Base-by-base conservation (phyloP, 2,329 filamentous ascomycete species). In the Alternaria burnsii region DNA sequence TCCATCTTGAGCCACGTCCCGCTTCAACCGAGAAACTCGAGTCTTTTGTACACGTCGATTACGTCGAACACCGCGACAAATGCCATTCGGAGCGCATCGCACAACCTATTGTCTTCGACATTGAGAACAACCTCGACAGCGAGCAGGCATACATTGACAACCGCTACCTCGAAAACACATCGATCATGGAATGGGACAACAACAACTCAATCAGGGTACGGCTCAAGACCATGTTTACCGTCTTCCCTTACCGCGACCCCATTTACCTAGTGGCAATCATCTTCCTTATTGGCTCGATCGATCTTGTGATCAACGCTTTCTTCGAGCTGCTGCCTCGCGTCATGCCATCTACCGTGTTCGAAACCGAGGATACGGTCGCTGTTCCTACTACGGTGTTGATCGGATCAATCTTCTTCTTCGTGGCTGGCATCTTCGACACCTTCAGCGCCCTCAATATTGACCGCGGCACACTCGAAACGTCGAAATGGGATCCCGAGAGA, bases 191-290 rank as follows among this genome's bases (percentile, higher is more conserved):
- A 10, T 58, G 47, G 58, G 40, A 57, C 2, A 55, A 57, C 4
- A 32, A 18, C n/a, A 57, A 12, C 18, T 47, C 58, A 0, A 14
- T 57, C 24, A 24, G 53, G 16, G 54, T 44, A 6, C 61, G 65
- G 2, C 20, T 70, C 16, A 58, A 43, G n/a, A 58, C 43, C 12
- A 62, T 65, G 67, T 63, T 61, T 51, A 75, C 71, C 3, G 50
- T 67, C 10, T 71, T 74, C 30, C 72, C 72, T 3, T 70, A 66
- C 28, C 68, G 70, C 11, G 72, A 75, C 48, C 71, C 71, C 2
- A 72, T 68, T 32, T 75, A 68, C 47, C 68, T 75, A 10, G 72
- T 75, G 3, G 70, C 72, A 6, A 52, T 75, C 18, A 55, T 70
- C 10, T 74, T 75, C 38, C 54, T 62, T 3, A 14, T 70, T 16